A percentile compares a stretch with the other conserved stretches of the same genome.
phyloP scores from a whole-genome alignment of 768 basidiomycete species.

The Hygrophoropsis aurantiaca region DNA sequence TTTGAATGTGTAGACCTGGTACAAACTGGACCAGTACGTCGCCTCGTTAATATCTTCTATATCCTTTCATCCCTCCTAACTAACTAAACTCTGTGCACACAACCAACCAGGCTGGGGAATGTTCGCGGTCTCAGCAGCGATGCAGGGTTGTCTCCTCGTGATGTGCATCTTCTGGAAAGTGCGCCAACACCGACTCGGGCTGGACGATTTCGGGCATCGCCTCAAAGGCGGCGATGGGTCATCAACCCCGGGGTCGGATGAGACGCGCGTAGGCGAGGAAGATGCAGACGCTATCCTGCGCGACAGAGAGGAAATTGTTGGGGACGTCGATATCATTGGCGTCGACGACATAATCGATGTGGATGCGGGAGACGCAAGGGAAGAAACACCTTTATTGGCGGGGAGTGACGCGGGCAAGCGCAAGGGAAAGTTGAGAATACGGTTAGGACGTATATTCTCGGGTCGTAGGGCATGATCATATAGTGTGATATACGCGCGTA shows the following conservation, averaged over 20 bases:
- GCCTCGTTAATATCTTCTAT: background rate
- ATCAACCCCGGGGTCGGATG: background rate
- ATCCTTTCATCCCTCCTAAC: background rate
- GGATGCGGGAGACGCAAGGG: background rate
- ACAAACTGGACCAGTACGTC: constrained; percentile 82
- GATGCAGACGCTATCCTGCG: background rate
- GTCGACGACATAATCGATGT: background rate
- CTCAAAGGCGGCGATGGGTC: constrained; percentile 17
- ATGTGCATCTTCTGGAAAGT: constrained; percentile 89
- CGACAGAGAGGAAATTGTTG: background rate
- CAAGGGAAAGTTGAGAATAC: background rate
- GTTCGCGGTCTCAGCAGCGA: constrained; percentile 76
- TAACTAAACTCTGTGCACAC: background rate
- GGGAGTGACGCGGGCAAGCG: background rate
- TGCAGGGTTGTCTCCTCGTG: constrained; percentile 78
- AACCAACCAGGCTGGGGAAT: constrained; percentile 66
- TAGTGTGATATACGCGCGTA: too few species aligned
- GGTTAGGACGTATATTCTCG: too few species aligned
- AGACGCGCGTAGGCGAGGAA: background rate
- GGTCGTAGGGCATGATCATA: too few species aligned
- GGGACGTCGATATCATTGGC: background rate
- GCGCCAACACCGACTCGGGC: constrained; percentile 68
- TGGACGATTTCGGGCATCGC: constrained; percentile 88
- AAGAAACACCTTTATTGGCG: background rate
- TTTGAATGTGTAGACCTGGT: constrained; percentile 72